Base-by-base conservation (phyloP, 768 basidiomycete genomes). In the Lactarius tabidus region DNA sequence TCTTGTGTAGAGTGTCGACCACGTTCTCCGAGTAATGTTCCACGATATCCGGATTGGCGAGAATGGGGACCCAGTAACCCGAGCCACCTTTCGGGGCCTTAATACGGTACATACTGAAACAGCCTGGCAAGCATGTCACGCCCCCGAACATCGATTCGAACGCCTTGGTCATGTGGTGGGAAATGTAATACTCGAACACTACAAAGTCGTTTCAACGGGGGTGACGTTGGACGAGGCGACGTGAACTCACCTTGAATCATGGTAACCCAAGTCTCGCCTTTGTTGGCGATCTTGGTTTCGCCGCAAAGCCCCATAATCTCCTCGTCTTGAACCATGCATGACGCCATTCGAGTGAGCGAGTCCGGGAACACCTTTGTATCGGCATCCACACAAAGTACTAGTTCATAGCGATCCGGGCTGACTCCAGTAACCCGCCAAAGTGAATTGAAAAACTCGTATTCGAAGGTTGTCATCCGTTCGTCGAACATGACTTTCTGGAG, bases 171-270 rank as follows among this genome's bases (percentile, higher is more conserved):
- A 95, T 84, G 75, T 98, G 96, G 74, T 99, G 97, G 10, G 97
- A 98, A 78, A 98, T 97, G 81, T 98, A 99, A 77, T 99, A 99
- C 77, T 99, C 96, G 75, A 99, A 99, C 62, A 98, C 97, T 98
- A 70, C 18, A 63, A 66, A 64, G 59, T 9, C 12, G 29, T 14
- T 43, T 54, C 67, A 39, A 43, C n/a, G n/a, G 15, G 51, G 53
- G 23, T 15, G 3, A 5, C 7, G 20, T 3, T 33, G 55, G 36
- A 57, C 23, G 26, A 20, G 12, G 20, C 18, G 31, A 59, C 51
- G 31, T 53, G 20, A 51, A 38, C 53, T 54, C 62, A 95, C 96
- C 95, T 83, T 99, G 97, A 78, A 99, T 98, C 97, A 99, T 98
- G 18, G 96, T 98, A 52, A 98, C 95, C 81, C 96, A 98, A 14